Percentiles rank a stretch among this genome's conserved stretches.
phyloP scores from a whole-genome alignment of 441 rosid species.

The Corymbia calophylla region DNA sequence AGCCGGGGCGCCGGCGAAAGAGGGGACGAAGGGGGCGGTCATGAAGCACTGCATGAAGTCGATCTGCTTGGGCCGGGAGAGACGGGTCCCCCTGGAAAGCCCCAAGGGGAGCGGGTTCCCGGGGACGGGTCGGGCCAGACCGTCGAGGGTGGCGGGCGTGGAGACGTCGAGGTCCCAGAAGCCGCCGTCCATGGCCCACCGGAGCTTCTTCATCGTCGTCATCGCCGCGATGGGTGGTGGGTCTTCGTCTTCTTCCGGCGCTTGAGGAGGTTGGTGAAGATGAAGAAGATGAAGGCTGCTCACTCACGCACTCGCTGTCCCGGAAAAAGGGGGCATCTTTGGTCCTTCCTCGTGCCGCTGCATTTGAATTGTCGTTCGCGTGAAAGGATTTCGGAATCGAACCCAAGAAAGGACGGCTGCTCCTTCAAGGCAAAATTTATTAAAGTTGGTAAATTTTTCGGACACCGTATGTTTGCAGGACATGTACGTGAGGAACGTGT shows the following conservation, averaged over 20 bases:
- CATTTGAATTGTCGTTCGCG: too few relatives aligned
- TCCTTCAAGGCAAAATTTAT: background rate
- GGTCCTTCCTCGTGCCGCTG: too few relatives aligned
- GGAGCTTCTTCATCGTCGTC: slow-evolving; percentile 52
- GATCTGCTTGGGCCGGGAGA: slow-evolving; percentile 66
- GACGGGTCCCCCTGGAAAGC: slow-evolving; percentile 60
- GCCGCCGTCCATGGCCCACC: slow-evolving; percentile 76
- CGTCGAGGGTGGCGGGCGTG: slow-evolving; percentile 69
- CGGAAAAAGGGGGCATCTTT: too few relatives aligned
- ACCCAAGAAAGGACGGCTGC: background rate
- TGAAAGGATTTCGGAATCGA: too few relatives aligned
- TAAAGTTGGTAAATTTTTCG: background rate
- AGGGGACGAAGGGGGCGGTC: slow-evolving; percentile 61
- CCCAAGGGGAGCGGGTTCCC: slow-evolving; percentile 65
- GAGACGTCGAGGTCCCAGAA: slow-evolving; percentile 80
- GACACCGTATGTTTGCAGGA: background rate
- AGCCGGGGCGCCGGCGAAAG: slow-evolving; percentile 32
- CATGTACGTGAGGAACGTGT: background rate
- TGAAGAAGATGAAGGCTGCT: background rate
- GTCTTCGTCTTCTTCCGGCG: background rate
- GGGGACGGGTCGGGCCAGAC: slow-evolving; percentile 58
- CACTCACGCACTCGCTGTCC: too few relatives aligned
- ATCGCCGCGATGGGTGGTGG: background rate
- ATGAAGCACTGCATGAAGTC: slow-evolving; percentile 95
- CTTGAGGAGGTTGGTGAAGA: background rate